phyloP scores from a whole-genome alignment of 176 grass and related monocot species.

The Cymbopogon citratus region DNA sequence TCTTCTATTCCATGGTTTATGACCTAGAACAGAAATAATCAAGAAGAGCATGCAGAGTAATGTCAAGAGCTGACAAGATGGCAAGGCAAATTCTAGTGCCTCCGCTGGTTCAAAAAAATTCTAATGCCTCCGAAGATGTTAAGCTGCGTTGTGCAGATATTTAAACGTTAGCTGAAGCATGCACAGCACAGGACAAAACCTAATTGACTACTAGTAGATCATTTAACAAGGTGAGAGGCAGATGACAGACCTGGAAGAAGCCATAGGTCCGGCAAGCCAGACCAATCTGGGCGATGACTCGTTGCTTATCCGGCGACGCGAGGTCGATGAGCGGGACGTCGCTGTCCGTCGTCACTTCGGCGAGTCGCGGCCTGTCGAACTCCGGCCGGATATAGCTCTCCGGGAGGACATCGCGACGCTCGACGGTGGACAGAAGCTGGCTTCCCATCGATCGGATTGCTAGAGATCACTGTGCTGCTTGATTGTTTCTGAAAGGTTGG shows the following conservation, averaged over 20 bases:
- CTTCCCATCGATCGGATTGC: conserved; percentile 47
- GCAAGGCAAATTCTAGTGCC: neutral
- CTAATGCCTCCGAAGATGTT: neutral
- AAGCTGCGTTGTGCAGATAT: neutral
- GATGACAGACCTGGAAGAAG: conserved; percentile 78
- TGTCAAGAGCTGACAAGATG: neutral
- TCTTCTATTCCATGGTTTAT: conserved; percentile 54
- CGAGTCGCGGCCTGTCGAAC: conserved; percentile 52
- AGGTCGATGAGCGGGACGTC: conserved; percentile 70
- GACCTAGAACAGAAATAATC: conserved; percentile 37
- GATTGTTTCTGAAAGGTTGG: neutral
- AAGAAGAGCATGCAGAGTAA: neutral
- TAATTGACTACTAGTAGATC: neutral
- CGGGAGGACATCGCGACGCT: conserved; percentile 28
- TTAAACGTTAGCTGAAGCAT: neutral
- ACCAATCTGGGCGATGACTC: conserved; percentile 40
- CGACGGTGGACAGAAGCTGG: conserved; percentile 58
- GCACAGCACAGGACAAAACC: conserved; percentile 11
- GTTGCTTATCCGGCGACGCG: conserved; percentile 34
- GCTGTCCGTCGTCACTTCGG: conserved; percentile 36
- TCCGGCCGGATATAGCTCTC: conserved; percentile 57
- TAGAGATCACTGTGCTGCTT: neutral
- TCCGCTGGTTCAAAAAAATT: neutral
- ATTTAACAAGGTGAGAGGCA: neutral
- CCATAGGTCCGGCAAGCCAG: conserved; percentile 59